A percentile compares a stretch with the other conserved stretches of the same genome.
Evolutionary conservation across 1,284 basidiomycete genomes (phyloP).

Genomic region (Cutaneotrichosporon sp.): DNA sequence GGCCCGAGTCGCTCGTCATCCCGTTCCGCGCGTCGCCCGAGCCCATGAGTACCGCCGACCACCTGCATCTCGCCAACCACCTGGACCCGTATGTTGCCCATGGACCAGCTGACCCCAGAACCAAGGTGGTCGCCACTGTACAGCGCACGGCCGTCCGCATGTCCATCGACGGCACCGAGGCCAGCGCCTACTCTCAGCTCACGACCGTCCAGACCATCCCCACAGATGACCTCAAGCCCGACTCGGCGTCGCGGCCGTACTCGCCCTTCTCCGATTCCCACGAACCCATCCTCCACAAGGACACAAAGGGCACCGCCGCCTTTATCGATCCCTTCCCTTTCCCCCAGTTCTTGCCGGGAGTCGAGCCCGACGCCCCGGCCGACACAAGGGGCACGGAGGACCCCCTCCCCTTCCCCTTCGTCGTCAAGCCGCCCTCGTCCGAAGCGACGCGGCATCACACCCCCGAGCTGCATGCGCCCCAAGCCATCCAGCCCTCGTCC

Average conservation of each 20-base stretch:
- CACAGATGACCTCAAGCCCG: not conserved
- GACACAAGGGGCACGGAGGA: not conserved
- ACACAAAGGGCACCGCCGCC: not conserved
- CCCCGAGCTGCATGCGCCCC: too few species aligned
- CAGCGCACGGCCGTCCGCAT: not conserved
- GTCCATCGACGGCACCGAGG: not conserved
- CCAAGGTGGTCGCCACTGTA: not conserved
- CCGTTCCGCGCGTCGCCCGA: not conserved
- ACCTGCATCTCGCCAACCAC: not conserved
- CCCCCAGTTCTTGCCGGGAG: not conserved
- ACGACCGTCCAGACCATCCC: not conserved
- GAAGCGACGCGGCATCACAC: not conserved
- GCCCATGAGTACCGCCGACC: not conserved
- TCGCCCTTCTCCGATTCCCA: not conserved
- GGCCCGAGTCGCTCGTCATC: not conserved
- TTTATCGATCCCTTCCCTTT: not conserved
- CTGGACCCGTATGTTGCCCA: not conserved
- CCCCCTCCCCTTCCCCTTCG: too few species aligned
- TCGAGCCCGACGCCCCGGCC: too few species aligned
- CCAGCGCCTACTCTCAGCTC: not conserved
- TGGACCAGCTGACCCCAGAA: not conserved
- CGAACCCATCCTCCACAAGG: not conserved
- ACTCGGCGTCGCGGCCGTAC: not conserved
- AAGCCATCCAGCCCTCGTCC: too few species aligned
- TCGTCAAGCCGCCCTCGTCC: too few species aligned